Conservation (phyloP, 371 early-diverging fungal genomes). For the Dinochytrium kinnereticum region DNA sequence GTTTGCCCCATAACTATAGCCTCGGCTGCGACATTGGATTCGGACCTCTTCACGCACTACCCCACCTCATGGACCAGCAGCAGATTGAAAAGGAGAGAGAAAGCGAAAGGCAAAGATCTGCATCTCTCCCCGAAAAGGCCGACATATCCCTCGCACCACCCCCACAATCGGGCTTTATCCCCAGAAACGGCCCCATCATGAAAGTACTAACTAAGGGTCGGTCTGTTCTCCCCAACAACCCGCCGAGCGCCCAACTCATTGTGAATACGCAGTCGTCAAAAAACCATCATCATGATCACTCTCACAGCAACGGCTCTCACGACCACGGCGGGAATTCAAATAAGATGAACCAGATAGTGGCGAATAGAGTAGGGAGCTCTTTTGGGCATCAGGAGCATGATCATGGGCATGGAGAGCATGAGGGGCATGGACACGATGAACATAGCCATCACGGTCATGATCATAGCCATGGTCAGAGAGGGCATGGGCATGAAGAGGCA, state of each 20-base stretch:
- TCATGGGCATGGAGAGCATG: not conserved
- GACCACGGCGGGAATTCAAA: no score
- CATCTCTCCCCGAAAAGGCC: not conserved
- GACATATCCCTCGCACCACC: not conserved
- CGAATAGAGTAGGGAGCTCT: no score
- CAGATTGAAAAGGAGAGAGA: not conserved
- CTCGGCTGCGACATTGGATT: slow-evolving; percentile 30
- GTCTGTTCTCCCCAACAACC: not conserved
- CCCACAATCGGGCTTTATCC: slow-evolving; percentile 9
- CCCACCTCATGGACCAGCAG: not conserved
- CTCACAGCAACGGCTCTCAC: not conserved
- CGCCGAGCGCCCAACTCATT: not conserved
- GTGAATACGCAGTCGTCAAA: not conserved
- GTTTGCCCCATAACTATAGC: slow-evolving; percentile 34
- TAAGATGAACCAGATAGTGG: no score
- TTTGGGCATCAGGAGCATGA: not conserved
- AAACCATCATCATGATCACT: not conserved
- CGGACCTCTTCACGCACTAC: slow-evolving; percentile 23
- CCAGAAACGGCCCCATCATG: not conserved
- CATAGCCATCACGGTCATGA: not conserved
- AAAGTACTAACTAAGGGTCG: slow-evolving; percentile 4
- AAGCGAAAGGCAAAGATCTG: no score
- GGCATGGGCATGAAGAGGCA: not conserved
- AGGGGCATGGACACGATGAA: not conserved
- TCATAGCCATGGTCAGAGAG: not conserved